phyloP scores from a whole-genome alignment of 1,284 basidiomycete genomes.

The Apiotrichum laibachii region DNA sequence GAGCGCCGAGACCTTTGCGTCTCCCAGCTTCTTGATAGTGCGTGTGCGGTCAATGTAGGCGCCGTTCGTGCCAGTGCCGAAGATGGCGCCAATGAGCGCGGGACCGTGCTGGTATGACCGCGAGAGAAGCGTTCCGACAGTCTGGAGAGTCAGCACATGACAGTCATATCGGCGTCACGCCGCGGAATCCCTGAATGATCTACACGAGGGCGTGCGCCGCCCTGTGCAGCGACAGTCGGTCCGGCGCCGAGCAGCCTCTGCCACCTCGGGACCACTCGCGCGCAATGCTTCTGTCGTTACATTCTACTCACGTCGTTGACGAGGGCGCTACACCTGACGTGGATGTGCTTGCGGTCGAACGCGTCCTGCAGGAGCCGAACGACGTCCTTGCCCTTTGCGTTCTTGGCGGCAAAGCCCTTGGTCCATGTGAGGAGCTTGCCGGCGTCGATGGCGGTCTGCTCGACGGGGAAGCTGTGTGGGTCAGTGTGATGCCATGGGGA shows the following conservation, averaged over 20 bases:
- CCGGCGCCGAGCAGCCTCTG: background rate
- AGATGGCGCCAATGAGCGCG: slow-evolving; percentile 83
- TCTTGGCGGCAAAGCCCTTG: slow-evolving; percentile 89
- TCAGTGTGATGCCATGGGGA: background rate
- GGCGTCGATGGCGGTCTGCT: slow-evolving; percentile 86
- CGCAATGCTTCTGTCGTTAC: background rate
- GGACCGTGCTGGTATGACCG: slow-evolving; percentile 87
- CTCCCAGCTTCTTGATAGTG: slow-evolving; percentile 78
- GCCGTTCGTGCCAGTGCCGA: slow-evolving; percentile 97
- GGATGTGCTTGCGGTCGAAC: slow-evolving; percentile 88
- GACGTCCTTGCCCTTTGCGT: slow-evolving; percentile 88
- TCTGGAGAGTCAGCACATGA: slow-evolving; percentile 55
- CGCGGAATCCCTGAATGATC: background rate
- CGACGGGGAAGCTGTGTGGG: slow-evolving; percentile 76
- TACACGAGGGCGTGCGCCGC: background rate
- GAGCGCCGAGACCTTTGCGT: slow-evolving; percentile 57
- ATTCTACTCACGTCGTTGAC: slow-evolving; percentile 83
- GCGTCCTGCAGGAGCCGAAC: slow-evolving; percentile 89
- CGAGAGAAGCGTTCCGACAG: slow-evolving; percentile 89
- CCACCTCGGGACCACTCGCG: background rate
- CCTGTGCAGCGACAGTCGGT: background rate
- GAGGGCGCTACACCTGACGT: slow-evolving; percentile 87
- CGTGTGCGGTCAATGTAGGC: slow-evolving; percentile 87
- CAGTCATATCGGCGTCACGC: too few species aligned
- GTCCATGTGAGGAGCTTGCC: slow-evolving; percentile 94